phyloP scores from a whole-genome alignment of 371 early-diverging fungal genomes.

The Mortierella sp. region DNA sequence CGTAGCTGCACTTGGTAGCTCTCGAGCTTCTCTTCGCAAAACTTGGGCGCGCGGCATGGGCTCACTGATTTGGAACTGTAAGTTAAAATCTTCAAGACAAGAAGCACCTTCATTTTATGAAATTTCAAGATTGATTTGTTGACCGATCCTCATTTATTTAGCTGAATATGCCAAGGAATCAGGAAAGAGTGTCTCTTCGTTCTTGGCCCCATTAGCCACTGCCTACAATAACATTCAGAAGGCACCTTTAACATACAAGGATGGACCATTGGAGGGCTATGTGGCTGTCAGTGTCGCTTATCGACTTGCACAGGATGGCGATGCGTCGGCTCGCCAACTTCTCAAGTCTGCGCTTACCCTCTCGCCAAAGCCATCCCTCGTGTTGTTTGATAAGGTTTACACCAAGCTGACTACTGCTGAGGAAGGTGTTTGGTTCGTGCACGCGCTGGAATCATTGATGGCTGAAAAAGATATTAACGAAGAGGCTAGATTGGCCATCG shows the following conservation, averaged over 20 bases:
- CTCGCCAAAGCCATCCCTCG: slow-evolving; percentile 75
- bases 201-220: slow-evolving; percentile 67
- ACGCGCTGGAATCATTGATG: slow-evolving; percentile 68
- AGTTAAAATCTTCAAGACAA: not conserved
- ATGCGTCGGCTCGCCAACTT: slow-evolving; percentile 39
- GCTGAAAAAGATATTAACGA: slow-evolving; percentile 32
- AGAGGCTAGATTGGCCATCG: slow-evolving; percentile 41
- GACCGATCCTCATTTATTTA: slow-evolving; percentile 6
- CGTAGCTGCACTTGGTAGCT: slow-evolving; percentile 66
- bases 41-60: slow-evolving; percentile 69
- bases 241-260: slow-evolving; percentile 73
- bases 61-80: slow-evolving; percentile 63
- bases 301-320: slow-evolving; percentile 36
- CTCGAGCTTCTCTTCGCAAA: slow-evolving; percentile 71
- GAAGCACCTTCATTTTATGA: not conserved
- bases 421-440: slow-evolving; percentile 83
- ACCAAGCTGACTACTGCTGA: slow-evolving; percentile 75
- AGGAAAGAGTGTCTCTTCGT: slow-evolving; percentile 48
- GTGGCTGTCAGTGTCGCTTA: slow-evolving; percentile 65
- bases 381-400: slow-evolving; percentile 87
- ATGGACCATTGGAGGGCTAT: slow-evolving; percentile 82
- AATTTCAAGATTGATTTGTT: not conserved
- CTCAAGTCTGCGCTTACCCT: slow-evolving; percentile 52
- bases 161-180: slow-evolving; percentile 37
- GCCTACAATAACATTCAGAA: slow-evolving; percentile 73